Base-by-base conservation (phyloP, 75 land plant species). In the Gnetum montanum region DNA sequence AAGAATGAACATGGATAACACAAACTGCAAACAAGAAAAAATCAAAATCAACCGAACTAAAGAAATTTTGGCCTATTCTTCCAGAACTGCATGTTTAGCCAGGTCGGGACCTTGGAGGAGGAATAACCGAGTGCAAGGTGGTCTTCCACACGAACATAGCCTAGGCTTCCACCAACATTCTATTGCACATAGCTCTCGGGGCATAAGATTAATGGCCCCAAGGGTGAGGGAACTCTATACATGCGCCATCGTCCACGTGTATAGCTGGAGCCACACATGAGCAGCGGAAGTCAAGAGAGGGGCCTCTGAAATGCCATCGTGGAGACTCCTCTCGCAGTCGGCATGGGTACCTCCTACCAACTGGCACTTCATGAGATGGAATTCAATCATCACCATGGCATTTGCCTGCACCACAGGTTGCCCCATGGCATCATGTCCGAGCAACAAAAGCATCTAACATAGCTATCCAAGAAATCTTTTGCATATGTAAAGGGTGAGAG, bases 401-500 rank as follows among this genome's bases (percentile, higher is more conserved):
- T 31, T n/a, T 62, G 41, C 13, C 51, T 94, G 53, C 74, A 83
- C 44, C 64, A 90, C 12, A 57, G 88, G 22, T 56, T 94, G 38
- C 49, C 82, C 45, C 61, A 80, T 35, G 98, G 98, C 19, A 80
- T 94, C 6, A 55, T 65, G 26, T 54, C 73, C 78, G 31, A 70
- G 89, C 46, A 94, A 94, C 59, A 96, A 96, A 20, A 85, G 96
- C 54, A 49, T 59, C 59, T 90, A 94, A 69, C 79, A 69, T 38
- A 43, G 98, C 35, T 50, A 50, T 7, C 53, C 75, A 1, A 96
- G 98, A 52, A 94, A 94, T 66, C 48, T 94, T 94, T 94, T 61
- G 96, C 98, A 0, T 94, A 82, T 62, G 98, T 94, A 19, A 96
- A 94, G 38, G 98, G 98, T 29, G 98, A 94, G 74, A 89, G 96